phyloP scores from a whole-genome alignment of 495 filamentous ascomycete genomes.

The Penicillium bialowiezense region DNA sequence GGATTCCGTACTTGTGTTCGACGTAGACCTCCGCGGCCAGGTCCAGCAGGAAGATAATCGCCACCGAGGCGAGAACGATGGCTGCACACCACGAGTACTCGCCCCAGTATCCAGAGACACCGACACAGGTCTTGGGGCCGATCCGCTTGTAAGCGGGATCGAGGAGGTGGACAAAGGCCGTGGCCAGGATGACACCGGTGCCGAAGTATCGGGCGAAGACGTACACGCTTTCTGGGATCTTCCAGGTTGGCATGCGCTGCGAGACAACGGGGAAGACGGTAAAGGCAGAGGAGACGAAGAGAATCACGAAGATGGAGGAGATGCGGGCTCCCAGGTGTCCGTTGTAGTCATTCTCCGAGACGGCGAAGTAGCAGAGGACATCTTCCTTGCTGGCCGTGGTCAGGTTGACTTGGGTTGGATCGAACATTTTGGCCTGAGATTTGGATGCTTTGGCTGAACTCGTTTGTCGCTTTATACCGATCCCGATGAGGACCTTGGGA shows the following conservation, averaged over 20 bases:
- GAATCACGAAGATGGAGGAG: slow-evolving; percentile 46
- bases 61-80: slow-evolving; percentile 34
- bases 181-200: slow-evolving; percentile 68
- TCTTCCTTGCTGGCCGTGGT: slow-evolving; percentile 27
- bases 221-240: slow-evolving; percentile 62
- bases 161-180: slow-evolving; percentile 61
- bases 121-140: slow-evolving; percentile 50
- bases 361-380: slow-evolving; percentile 36
- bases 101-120: slow-evolving; percentile 50
- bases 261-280: slow-evolving; percentile 67
- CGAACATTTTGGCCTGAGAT: slow-evolving; percentile 28
- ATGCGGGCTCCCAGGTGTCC: slow-evolving; percentile 42
- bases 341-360: slow-evolving; percentile 39
- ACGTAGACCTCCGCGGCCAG: slow-evolving; percentile 51
- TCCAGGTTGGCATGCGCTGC: slow-evolving; percentile 51
- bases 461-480: too few species aligned
- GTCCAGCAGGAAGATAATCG: slow-evolving; percentile 42
- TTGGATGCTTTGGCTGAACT: too few species aligned
- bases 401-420: slow-evolving; percentile 39
- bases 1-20: slow-evolving; percentile 46
- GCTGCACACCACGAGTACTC: slow-evolving; percentile 43
- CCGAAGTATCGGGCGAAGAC: slow-evolving; percentile 74
- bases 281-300: slow-evolving; percentile 35
- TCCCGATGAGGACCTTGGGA: neutral
- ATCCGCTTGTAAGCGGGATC: slow-evolving; percentile 54